Percentiles rank a stretch among this genome's conserved stretches.
Evolutionary conservation across 306 rosid species (phyloP).

Genomic region (Pyrus bretschneideri): DNA sequence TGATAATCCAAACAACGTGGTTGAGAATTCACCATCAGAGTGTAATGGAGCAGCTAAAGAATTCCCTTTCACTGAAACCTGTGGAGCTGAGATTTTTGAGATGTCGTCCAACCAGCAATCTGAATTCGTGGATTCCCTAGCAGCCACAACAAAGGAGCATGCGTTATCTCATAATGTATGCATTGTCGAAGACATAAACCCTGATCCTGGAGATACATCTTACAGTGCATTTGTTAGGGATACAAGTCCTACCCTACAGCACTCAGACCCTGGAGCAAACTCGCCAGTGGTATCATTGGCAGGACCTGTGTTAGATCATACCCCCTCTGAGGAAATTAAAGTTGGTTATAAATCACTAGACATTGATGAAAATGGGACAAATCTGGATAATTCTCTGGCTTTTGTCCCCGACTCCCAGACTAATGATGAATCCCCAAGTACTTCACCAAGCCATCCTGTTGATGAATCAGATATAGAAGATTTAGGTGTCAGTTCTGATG

Average conservation of each 20-base stretch:
- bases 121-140: constrained; percentile 27
- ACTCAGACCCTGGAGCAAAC: constrained; percentile 30
- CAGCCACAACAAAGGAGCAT: constrained; percentile 20
- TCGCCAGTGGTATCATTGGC: constrained; percentile 15
- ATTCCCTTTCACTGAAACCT: constrained; percentile 25
- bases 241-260: constrained; percentile 19
- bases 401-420: constrained; percentile 20
- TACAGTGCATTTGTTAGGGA: constrained; percentile 29
- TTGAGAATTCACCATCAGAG: constrained; percentile 45
- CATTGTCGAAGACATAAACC: constrained; percentile 30
- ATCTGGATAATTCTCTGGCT: constrained; percentile 29
- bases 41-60: constrained; percentile 26
- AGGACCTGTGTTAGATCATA: constrained; percentile 30
- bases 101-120: constrained; percentile 24
- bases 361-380: constrained; percentile 24
- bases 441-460: constrained; percentile 29
- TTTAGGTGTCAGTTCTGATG: constrained; percentile 30
- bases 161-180: constrained; percentile 19
- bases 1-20: constrained; percentile 37
- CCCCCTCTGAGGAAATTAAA: constrained; percentile 15
- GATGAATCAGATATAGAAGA: constrained; percentile 31
- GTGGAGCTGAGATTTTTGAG: constrained; percentile 35
- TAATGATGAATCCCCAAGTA: constrained; percentile 26
- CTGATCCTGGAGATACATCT: constrained; percentile 33
- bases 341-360: constrained; percentile 23